Conservation (phyloP, 768 basidiomycete species). For the Austroboletus festivus region DNA sequence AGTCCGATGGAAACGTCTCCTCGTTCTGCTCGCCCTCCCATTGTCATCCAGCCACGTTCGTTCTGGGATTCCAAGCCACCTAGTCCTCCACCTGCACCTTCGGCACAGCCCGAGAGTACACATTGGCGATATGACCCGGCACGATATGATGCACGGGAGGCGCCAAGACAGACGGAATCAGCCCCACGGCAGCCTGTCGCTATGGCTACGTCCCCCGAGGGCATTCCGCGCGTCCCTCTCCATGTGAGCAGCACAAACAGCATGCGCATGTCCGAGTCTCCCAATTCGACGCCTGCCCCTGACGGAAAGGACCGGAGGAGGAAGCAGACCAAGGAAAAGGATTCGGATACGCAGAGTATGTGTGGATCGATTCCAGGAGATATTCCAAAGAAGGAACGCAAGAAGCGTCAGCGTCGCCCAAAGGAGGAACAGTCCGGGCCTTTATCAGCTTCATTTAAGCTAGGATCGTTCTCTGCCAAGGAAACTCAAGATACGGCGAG, state of each 20-base stretch:
- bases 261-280: slow-evolving; percentile 59
- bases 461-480: slow-evolving; percentile 35
- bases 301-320: slow-evolving; percentile 48
- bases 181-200: slow-evolving; percentile 31
- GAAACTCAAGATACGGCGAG: slow-evolving; percentile 61
- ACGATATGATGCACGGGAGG: slow-evolving; percentile 49
- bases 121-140: slow-evolving; percentile 61
- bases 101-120: slow-evolving; percentile 40
- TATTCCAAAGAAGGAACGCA: slow-evolving; percentile 55
- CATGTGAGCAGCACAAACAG: slow-evolving; percentile 29
- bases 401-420: slow-evolving; percentile 42
- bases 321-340: slow-evolving; percentile 49
- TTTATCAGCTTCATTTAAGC: slow-evolving; percentile 32
- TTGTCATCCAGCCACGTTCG: slow-evolving; percentile 31
- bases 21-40: slow-evolving; percentile 43
- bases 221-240: slow-evolving; percentile 27
- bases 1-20: slow-evolving; percentile 66
- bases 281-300: slow-evolving; percentile 40
- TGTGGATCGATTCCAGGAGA: slow-evolving; percentile 35
- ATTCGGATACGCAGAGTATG: slow-evolving; percentile 35
- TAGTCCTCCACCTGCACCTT: slow-evolving; percentile 34
- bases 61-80: slow-evolving; percentile 66
- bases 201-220: slow-evolving; percentile 50
- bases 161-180: slow-evolving; percentile 34
- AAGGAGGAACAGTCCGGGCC: slow-evolving; percentile 44